Percentiles rank a stretch among this genome's conserved stretches.
phyloP scores from a whole-genome alignment of 2,329 filamentous ascomycete species.

The Xylariaceae sp. region DNA sequence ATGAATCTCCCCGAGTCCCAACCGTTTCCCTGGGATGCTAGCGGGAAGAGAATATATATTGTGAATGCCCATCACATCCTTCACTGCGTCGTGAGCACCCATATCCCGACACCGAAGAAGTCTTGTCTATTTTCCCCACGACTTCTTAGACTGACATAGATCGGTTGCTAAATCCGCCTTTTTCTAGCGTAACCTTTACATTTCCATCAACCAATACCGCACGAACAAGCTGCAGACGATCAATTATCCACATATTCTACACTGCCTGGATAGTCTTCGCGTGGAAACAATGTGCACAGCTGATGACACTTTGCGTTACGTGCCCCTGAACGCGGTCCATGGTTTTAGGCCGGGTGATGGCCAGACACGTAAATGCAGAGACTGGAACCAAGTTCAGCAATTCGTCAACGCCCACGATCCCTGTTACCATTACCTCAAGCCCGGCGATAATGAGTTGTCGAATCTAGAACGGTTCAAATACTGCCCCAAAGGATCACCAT shows the following conservation, averaged over 20 bases:
- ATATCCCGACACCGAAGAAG: not conserved
- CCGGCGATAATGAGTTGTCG: not conserved
- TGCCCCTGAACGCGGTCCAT: not conserved
- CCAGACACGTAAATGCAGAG: not conserved
- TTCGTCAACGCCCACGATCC: constrained; percentile 3
- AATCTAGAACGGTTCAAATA: constrained; percentile 4
- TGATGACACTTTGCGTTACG: constrained; percentile 1
- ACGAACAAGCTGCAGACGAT: not conserved
- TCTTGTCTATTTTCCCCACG: no score
- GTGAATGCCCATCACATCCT: constrained; percentile 2
- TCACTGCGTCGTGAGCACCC: constrained; percentile 4
- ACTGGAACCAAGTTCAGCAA: not conserved
- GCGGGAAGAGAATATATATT: constrained; percentile 1
- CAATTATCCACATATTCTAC: not conserved
- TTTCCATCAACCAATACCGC: constrained; percentile 3
- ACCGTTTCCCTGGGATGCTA: constrained; percentile 1
- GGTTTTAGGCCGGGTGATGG: not conserved
- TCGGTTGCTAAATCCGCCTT: not conserved
- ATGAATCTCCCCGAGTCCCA: constrained; percentile 2
- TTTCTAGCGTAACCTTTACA: not conserved
- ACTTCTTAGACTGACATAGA: no score
- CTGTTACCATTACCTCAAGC: not conserved
- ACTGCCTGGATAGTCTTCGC: constrained; percentile 1
- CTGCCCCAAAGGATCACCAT: not conserved
- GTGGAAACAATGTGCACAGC: constrained; percentile 2